A percentile compares a stretch with the other conserved stretches of the same genome.
These are phyloP conservation scores for Comarum palustre DNA, from an alignment of 306 rosid species.

Conservation along the genomic window DNA sequence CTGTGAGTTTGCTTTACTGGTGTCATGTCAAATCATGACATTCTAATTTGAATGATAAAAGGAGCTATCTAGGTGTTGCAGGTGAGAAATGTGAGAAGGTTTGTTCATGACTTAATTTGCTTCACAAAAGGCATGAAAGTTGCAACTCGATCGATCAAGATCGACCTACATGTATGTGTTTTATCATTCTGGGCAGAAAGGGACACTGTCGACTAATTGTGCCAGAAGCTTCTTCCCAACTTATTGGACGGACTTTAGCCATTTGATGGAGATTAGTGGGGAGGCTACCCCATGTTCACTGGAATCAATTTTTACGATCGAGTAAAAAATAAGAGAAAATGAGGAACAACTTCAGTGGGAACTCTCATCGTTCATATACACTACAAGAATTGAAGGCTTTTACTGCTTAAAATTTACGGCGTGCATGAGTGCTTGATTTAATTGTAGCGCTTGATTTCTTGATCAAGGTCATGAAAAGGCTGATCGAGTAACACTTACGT, in stretches of 20 bases:
- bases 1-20: constrained; percentile 12
- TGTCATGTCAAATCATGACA: constrained; percentile 39
- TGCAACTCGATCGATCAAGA: constrained; percentile 2
- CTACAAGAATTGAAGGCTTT: too few species aligned
- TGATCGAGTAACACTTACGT: too few species aligned
- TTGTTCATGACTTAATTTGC: background rate
- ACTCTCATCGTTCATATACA: background rate
- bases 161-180: background rate
- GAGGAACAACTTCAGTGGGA: background rate
- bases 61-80: background rate
- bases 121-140: constrained; percentile 25
- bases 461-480: too few species aligned
- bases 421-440: too few species aligned
- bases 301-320: background rate
- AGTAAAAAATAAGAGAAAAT: background rate
- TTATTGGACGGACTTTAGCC: constrained; percentile 1
- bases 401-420: too few species aligned
- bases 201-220: constrained; percentile 20
- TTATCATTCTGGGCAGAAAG: constrained; percentile 17
- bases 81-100: background rate
- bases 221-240: background rate
- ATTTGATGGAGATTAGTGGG: constrained; percentile 6
- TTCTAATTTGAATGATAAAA: constrained; percentile 28
- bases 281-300: background rate
- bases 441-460: too few species aligned